These are phyloP conservation scores for Periconia sp. DNA, from an alignment of 2,329 filamentous ascomycete genomes.

Conservation along the genomic window DNA sequence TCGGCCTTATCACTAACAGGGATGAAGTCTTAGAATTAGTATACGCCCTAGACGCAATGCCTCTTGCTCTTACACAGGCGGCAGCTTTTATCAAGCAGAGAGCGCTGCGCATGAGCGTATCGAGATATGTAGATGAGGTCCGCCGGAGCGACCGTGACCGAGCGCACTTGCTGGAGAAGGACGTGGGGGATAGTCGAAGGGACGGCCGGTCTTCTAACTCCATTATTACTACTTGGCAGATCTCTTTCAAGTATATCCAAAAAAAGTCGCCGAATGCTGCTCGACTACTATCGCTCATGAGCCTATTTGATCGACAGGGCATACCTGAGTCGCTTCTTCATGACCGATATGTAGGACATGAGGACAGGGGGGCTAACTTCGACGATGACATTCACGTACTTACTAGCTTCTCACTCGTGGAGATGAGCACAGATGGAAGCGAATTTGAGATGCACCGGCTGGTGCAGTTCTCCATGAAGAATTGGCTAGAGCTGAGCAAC, in stretches of 20 bases:
- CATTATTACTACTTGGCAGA: constrained; percentile 45
- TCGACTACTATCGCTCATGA: constrained; percentile 50
- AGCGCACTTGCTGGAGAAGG: constrained; percentile 8
- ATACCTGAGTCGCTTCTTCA: constrained; percentile 30
- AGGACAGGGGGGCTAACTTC: constrained; percentile 12
- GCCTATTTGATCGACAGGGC: constrained; percentile 20
- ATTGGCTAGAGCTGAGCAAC: constrained; percentile 24
- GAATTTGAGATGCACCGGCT: constrained; percentile 26
- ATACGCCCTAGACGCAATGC: constrained; percentile 16
- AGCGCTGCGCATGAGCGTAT: constrained; percentile 10
- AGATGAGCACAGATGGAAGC: constrained; percentile 7
- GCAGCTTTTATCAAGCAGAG: constrained; percentile 31
- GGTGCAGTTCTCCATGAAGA: constrained; percentile 23
- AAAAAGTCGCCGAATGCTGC: constrained; percentile 37
- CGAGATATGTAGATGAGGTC: constrained; percentile 43
- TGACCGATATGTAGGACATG: constrained; percentile 11
- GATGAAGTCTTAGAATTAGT: constrained; percentile 2
- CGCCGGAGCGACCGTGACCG: constrained; percentile 9
- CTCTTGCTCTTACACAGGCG: constrained; percentile 28
- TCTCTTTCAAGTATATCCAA: constrained; percentile 43
- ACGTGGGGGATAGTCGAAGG: constrained; percentile 12
- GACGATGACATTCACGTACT: constrained; percentile 24
- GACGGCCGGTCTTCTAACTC: constrained; percentile 18
- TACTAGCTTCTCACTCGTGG: constrained; percentile 18
- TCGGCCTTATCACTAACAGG: background rate